A percentile compares a stretch with the other conserved stretches of the same genome.
Conservation (phyloP, 306 rosid species). For the Sophora flavescens region DNA sequence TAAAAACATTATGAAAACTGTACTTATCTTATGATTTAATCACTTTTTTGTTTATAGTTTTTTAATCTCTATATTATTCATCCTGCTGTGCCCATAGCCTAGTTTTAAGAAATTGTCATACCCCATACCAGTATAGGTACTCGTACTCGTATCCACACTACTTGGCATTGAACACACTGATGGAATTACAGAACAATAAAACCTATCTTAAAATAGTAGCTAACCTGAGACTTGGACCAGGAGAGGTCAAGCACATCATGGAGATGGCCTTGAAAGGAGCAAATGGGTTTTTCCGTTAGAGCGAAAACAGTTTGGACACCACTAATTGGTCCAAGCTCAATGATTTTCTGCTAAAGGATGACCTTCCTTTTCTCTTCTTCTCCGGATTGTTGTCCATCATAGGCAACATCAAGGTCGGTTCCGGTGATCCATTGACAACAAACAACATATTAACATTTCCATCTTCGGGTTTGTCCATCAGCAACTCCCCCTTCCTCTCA, state of each 20-base stretch:
- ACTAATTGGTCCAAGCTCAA: constrained; percentile 77
- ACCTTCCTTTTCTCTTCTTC: constrained; percentile 86
- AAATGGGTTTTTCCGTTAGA: constrained; percentile 85
- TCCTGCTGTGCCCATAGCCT: neutral
- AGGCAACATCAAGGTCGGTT: constrained; percentile 65
- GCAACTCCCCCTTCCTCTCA: constrained; percentile 83
- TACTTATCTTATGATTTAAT: neutral
- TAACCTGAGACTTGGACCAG: constrained; percentile 99
- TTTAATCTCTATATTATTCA: neutral
- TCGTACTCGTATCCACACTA: neutral
- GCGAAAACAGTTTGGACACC: constrained; percentile 79
- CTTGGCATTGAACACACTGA: neutral
- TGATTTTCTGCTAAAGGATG: constrained; percentile 81
- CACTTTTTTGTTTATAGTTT: no score
- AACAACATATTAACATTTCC: constrained; percentile 65
- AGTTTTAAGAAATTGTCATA: neutral
- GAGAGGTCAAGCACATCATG: constrained; percentile 96
- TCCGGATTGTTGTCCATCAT: constrained; percentile 63
- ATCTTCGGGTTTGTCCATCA: constrained; percentile 76
- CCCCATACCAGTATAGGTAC: neutral
- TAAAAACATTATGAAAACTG: no score
- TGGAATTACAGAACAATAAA: constrained; percentile 36
- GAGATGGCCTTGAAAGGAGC: constrained; percentile 86
- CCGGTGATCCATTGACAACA: constrained; percentile 81
- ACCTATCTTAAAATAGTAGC: constrained; percentile 44